Evolutionary conservation across 768 basidiomycete genomes (phyloP).

Genomic region (Trametes cinnabarina): DNA sequence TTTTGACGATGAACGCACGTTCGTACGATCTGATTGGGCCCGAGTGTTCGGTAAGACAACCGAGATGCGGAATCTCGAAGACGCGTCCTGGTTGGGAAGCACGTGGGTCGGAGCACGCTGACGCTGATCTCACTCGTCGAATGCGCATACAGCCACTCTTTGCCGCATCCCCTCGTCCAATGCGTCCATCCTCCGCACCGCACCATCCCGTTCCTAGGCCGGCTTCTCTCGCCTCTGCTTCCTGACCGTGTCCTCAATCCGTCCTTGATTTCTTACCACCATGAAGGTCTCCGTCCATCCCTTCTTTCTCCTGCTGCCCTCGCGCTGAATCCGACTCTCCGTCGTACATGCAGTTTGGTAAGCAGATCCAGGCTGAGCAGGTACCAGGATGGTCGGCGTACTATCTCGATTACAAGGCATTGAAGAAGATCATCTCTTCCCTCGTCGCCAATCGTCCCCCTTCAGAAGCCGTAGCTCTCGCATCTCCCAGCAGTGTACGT

Average conservation of each 20-base stretch:
- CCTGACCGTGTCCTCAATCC: slow-evolving; percentile 4
- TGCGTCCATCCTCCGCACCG: slow-evolving; percentile 2
- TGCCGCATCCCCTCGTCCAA: slow-evolving; percentile 1
- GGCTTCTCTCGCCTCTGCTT: slow-evolving; percentile 3
- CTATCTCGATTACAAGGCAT: slow-evolving; percentile 97
- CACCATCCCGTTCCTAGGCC: neutral
- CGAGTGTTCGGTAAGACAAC: slow-evolving; percentile 11
- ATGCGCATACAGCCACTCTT: neutral
- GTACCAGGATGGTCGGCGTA: slow-evolving; percentile 94
- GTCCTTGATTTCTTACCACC: slow-evolving; percentile 10
- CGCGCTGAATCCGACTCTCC: slow-evolving; percentile 8
- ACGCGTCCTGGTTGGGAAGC: slow-evolving; percentile 10
- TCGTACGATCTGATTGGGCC: slow-evolving; percentile 19
- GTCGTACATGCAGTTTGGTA: slow-evolving; percentile 74
- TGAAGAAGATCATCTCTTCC: slow-evolving; percentile 98
- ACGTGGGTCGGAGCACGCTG: slow-evolving; percentile 19
- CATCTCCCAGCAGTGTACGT: slow-evolving; percentile 43
- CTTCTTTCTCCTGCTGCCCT: neutral
- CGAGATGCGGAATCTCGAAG: slow-evolving; percentile 7
- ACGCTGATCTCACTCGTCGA: neutral
- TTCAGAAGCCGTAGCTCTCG: slow-evolving; percentile 85
- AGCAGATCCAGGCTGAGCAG: slow-evolving; percentile 94
- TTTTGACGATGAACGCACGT: slow-evolving; percentile 22
- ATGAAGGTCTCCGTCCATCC: slow-evolving; percentile 31
- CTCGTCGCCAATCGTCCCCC: slow-evolving; percentile 86